Evolutionary conservation across 257 asterid species (phyloP), one percentile per base, ranked within the genome.

Genomic region (Scutellaria barbata): DNA sequence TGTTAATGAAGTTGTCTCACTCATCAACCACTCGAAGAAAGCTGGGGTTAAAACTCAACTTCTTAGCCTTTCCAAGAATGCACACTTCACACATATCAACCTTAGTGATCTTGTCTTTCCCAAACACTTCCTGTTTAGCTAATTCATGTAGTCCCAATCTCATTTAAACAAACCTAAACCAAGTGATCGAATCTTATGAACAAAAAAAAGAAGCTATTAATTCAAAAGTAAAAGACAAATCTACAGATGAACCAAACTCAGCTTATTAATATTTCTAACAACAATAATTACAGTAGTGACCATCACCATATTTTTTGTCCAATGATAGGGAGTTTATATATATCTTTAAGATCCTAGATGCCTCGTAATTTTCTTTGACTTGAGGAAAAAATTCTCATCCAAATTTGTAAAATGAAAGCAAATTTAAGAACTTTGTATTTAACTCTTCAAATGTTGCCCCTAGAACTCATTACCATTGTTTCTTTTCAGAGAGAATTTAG

Each of bases 11-110:
- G 42, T 63, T 50, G 42, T 65, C 45, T 46, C 46, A 37, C 54
- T 65, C 58, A 65, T 42, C 54, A 25, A 17, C 46, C 30, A 25
- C 70, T 65, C 57, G 8, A 51, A 66, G 72, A 33, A 33, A 58
- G 46, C 35, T 66, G 61, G 50, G 35, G 35, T n/a, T n/a, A n/a
- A n/a, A n/a, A n/a, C n/a, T n/a, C n/a, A n/a, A n/a, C n/a, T n/a
- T n/a, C n/a, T n/a, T n/a, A n/a, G n/a, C n/a, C n/a, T n/a, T n/a
- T n/a, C n/a, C n/a, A n/a, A n/a, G n/a, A n/a, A n/a, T n/a, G n/a
- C n/a, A n/a, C n/a, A n/a, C n/a, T n/a, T n/a, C n/a, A n/a, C n/a
- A n/a, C n/a, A n/a, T n/a, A n/a, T n/a, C n/a, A n/a, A n/a, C n/a
- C n/a, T n/a, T n/a, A n/a, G n/a, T n/a, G n/a, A n/a, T n/a, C n/a